Conservation (phyloP, 2,329 filamentous ascomycete genomes). For the Fusarium torreyae region DNA sequence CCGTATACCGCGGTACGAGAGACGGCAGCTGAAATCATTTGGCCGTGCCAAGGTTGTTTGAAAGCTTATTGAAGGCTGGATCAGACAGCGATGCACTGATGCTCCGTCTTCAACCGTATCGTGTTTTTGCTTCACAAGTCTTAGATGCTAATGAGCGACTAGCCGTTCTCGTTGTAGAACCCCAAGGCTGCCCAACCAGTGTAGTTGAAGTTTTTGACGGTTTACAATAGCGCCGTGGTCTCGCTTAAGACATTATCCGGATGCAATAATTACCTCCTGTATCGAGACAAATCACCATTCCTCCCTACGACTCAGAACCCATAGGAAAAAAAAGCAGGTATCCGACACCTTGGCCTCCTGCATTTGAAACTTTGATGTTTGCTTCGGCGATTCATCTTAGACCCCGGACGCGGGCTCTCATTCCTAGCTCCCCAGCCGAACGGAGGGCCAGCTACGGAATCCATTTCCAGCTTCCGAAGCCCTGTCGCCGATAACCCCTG, state of each 20-base stretch:
- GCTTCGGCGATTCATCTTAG: constrained; percentile 35
- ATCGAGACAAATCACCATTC: constrained; percentile 7
- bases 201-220: constrained; percentile 7
- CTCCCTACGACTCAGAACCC: constrained; percentile 26
- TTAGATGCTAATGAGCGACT: neutral
- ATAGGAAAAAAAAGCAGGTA: constrained; percentile 22
- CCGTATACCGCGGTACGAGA: constrained; percentile 8
- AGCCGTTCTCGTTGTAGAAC: constrained; percentile 13
- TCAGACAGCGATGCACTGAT: constrained; percentile 2
- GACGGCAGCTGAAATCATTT: constrained; percentile 5
- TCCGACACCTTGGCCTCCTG: constrained; percentile 16
- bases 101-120: constrained; percentile 9
- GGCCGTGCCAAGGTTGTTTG: constrained; percentile 5
- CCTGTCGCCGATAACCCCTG: constrained; percentile 11
- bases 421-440: constrained; percentile 31
- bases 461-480: constrained; percentile 32
- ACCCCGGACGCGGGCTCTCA: constrained; percentile 20
- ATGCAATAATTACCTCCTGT: constrained; percentile 14
- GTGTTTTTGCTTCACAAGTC: constrained; percentile 7
- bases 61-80: constrained; percentile 30
- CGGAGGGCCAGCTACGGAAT: constrained; percentile 28
- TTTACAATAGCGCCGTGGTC: neutral
- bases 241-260: constrained; percentile 27
- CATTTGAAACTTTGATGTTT: constrained; percentile 40
- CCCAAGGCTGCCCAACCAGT: constrained; percentile 4